Evolutionary conservation across 2,329 filamentous ascomycete species (phyloP).

Genomic region (Fusarium dimerum): DNA sequence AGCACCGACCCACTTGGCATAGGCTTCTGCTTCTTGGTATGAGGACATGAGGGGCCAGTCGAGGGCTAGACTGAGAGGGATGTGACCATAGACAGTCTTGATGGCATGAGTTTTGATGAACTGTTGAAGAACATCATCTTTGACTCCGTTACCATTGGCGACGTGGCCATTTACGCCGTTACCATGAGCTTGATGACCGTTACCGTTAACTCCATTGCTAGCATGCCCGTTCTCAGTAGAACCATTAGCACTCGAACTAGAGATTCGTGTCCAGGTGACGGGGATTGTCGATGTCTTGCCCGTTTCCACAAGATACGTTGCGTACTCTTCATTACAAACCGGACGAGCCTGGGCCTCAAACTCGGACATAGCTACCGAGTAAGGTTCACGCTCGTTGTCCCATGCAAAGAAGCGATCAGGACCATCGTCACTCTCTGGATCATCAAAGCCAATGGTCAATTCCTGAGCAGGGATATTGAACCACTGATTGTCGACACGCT

Average conservation of each 20-base stretch:
- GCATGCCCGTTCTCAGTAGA: too few relatives aligned
- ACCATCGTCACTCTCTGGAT: slow-evolving; percentile 5
- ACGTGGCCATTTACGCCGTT: background rate
- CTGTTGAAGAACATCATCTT: background rate
- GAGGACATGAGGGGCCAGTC: slow-evolving; percentile 18
- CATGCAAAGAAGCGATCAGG: slow-evolving; percentile 15
- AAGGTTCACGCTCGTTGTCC: slow-evolving; percentile 19
- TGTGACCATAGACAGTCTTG: slow-evolving; percentile 10
- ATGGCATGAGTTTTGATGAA: slow-evolving; percentile 10
- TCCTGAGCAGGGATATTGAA: background rate
- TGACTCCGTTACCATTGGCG: background rate
- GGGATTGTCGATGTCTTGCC: background rate
- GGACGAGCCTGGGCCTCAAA: slow-evolving; percentile 10
- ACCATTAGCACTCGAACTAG: too few relatives aligned
- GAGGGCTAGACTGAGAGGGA: slow-evolving; percentile 3
- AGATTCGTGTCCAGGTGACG: slow-evolving; percentile 5
- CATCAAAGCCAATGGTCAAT: slow-evolving; percentile 8
- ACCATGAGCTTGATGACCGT: too few relatives aligned
- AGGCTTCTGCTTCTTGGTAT: slow-evolving; percentile 13
- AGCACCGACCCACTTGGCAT: slow-evolving; percentile 8
- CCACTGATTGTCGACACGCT: slow-evolving; percentile 6
- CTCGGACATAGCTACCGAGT: background rate
- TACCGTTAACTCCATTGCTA: too few relatives aligned
- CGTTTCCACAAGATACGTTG: background rate
- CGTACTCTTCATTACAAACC: slow-evolving; percentile 15